Base-by-base conservation (phyloP, 179 eudicot species). In the Patellifolia procumbens region DNA sequence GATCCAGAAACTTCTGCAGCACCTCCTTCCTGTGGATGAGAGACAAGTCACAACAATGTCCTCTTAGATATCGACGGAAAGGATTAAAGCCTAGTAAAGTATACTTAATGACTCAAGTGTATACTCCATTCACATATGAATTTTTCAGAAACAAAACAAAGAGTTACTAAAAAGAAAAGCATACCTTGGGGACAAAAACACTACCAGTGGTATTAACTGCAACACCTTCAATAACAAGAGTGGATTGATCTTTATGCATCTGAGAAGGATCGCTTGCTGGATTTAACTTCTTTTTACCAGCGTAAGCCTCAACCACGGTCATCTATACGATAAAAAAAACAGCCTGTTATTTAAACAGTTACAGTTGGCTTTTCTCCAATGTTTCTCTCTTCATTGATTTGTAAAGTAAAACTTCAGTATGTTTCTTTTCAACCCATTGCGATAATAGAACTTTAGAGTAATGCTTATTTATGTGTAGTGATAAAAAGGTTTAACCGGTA, bases 291-390 rank as follows among this genome's bases (percentile, higher is more conserved):
- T 74, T 86, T 78, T 77, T 83, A 65, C 97, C 93, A 84, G 89
- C 90, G 75, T 85, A 86, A 48, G 96, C 96, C 78, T 92, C 97
- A 76, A 91, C 97, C 8, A 92, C 98, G 53, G 96, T 91, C 98
- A 94, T 94, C 98, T 94, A 75, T 68, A 34, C 16, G 64, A 48
- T 5, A 19, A 37, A 35, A 53, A 78, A 71, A 10, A 56, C 56
- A 32, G 53, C 34, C 28, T 29, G 22, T 69, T 31, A 68, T 74
- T 77, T 46, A n/a, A 68, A n/a, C 45, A 69, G 42, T 32, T 16
- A 29, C 8, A n/a, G 9, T 12, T 19, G 34, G 45, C 52, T 32
- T 3, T 77, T 68, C 59, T 59, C n/a, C 58, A 31, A 48, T 4
- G n/a, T 16, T 78, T 26, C 28, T 11, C 4, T 65, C 51, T 59